Percentiles rank a stretch among this genome's conserved stretches.
Evolutionary conservation across 2,329 filamentous ascomycete species (phyloP).

Genomic region (Aspergillus brasiliensis): DNA sequence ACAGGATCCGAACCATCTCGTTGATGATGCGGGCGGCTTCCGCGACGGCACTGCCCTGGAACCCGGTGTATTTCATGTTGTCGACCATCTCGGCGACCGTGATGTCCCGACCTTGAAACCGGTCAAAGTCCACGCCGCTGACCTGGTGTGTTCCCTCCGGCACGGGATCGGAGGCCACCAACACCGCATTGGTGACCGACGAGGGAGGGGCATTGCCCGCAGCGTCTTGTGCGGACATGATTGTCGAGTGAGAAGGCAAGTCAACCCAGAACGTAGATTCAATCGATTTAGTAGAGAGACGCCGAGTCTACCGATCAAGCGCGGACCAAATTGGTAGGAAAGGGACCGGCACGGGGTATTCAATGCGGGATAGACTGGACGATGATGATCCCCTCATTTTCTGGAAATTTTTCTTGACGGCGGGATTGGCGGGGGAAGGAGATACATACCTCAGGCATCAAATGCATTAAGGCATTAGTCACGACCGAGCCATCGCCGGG

Average conservation of each 20-base stretch:
- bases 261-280: background rate
- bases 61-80: slow-evolving; percentile 84
- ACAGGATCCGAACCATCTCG: slow-evolving; percentile 71
- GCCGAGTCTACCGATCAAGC: background rate
- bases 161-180: slow-evolving; percentile 80
- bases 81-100: slow-evolving; percentile 82
- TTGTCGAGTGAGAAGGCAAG: background rate
- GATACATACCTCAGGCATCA: background rate
- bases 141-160: slow-evolving; percentile 71
- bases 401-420: background rate
- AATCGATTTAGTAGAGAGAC: background rate
- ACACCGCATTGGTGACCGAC: slow-evolving; percentile 74
- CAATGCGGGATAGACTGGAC: background rate
- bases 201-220: slow-evolving; percentile 51
- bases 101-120: slow-evolving; percentile 68
- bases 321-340: no score
- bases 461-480: background rate
- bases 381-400: background rate
- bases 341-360: no score
- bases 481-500: background rate
- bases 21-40: slow-evolving; percentile 92
- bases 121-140: slow-evolving; percentile 89
- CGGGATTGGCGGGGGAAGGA: background rate
- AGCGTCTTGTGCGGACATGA: slow-evolving; percentile 13
- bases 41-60: slow-evolving; percentile 77